Evolutionary conservation across 306 rosid genomes (phyloP), one percentile per base, ranked within the genome.

Genomic region (Gastrolobium villosum): DNA sequence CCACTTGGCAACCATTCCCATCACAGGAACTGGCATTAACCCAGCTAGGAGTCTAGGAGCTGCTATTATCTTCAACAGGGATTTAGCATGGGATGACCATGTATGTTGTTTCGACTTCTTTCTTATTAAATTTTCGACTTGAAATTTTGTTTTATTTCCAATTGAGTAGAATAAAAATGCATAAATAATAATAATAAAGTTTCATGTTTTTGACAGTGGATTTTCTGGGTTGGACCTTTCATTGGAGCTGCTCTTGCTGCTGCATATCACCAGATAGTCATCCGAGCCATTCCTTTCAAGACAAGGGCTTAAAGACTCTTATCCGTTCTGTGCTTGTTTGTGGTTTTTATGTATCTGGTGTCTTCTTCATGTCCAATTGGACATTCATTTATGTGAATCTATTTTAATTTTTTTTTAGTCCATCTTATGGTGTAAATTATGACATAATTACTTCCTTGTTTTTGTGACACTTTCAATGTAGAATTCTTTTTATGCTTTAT

Each of bases 191-290:
- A 60, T 20, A 5, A 39, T 4, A 0, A 0, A 15, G 64, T 3
- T 55, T 41, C 0, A 4, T 6, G 55, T 48, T 10, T 60, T 52
- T 67, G 68, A 5, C 87, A 94, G 98, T 91, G 98, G 98, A 90
- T 94, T 82, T 94, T 94, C 89, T 93, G 98, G 97, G 92, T 93
- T 49, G 98, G 95, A 82, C 98, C 98, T n/a, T 93, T 93, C 86
- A 73, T 88, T 65, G 98, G 98, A 73, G 97, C 98, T 80, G 90
- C 90, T 5, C 91, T 93, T 77, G 98, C 98, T 80, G 98, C 98
- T n/a, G 2, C 84, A 5, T 93, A 93, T 87, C 98, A 93, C 82
- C 90, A 82, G 84, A 80, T 93, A 26, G 89, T 93, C 50, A 93
- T 93, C 88, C 70, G 98, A 84, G 98, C 98, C 65, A 88, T 93